A percentile compares a stretch with the other conserved stretches of the same genome.
Evolutionary conservation across 2,329 filamentous ascomycete species (phyloP).

Genomic region (Trichoderma breve): DNA sequence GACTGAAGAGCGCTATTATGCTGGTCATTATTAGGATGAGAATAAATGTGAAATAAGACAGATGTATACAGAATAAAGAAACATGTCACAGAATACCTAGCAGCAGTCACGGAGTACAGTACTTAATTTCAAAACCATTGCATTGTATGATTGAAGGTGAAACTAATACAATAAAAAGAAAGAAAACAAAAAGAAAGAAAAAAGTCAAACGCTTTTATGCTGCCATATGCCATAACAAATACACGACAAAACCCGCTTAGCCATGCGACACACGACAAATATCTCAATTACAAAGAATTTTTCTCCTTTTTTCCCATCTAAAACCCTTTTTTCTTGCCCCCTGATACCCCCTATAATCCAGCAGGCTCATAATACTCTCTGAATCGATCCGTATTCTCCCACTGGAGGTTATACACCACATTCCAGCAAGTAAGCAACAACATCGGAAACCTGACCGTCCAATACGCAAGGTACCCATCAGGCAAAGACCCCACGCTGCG

Average conservation of each 20-base stretch:
- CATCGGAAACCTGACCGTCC: constrained; percentile 75
- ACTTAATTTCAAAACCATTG: neutral
- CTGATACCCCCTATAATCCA: constrained; percentile 29
- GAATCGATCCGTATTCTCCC: constrained; percentile 66
- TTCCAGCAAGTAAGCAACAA: constrained; percentile 77
- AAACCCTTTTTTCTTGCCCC: neutral
- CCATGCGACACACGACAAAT: neutral
- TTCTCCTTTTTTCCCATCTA: neutral
- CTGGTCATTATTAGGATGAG: neutral
- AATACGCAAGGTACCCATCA: constrained; percentile 80
- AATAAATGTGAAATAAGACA: neutral
- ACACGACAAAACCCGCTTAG: neutral
- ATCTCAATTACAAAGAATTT: neutral
- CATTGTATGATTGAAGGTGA: neutral
- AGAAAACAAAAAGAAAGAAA: neutral
- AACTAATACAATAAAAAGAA: neutral
- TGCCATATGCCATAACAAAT: neutral
- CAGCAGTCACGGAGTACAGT: neutral
- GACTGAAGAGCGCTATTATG: neutral
- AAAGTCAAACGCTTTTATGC: neutral
- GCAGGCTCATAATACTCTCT: constrained; percentile 65
- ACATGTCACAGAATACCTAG: neutral
- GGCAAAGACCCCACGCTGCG: constrained; percentile 68
- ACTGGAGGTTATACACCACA: constrained; percentile 64
- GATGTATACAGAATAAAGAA: neutral